Evolutionary conservation across 495 filamentous ascomycete species (phyloP), one percentile per base, ranked within the genome.

Genomic region (Jackrogersella minutella): DNA sequence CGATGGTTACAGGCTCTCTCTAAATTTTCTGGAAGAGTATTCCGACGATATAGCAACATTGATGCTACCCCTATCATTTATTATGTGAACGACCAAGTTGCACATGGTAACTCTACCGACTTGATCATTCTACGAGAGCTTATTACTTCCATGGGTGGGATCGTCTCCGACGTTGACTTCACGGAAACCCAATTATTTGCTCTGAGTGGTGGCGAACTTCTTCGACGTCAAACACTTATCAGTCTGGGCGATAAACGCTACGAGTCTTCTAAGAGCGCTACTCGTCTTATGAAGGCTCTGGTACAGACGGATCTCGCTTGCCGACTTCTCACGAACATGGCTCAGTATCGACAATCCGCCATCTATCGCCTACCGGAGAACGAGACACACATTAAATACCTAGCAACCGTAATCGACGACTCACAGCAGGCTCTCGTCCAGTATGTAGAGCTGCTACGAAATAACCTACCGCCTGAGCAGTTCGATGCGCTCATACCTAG

Each of bases 81-180:
- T 74, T 97, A 97, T 69, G 90, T 99, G 37, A 88, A 90, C 28
- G 82, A 89, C 61, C 92, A 97, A 73, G 85, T 99, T 4, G 84
- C 85, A 50, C 83, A 83, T 13, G 92, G 92, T 59, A 93, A 91
- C 66, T 89, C 90, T 0, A 92, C 90, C 13, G 93, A 97, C 69
- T 82, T 98, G 2, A 89, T 96, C 51, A 88, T 99, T 52, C 75
- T 99, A 40, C 89, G 95, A 73, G 90, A 97, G 67, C 79, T 98
- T 36, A 90, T 97, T 44, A 88, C 84, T 28, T 91, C 91, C 3
- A 97, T 98, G 96, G 90, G 91, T 11, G 96, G 96, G 31, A 91
- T 99, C 34, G 87, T 93, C 19, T 87, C 93, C 0, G 90, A 93
- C 66, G 81, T 87, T 34, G 90, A 91, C 71, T 91, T 96, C 63